phyloP scores from a whole-genome alignment of 345 rosid species.

The Ricinus communis region DNA sequence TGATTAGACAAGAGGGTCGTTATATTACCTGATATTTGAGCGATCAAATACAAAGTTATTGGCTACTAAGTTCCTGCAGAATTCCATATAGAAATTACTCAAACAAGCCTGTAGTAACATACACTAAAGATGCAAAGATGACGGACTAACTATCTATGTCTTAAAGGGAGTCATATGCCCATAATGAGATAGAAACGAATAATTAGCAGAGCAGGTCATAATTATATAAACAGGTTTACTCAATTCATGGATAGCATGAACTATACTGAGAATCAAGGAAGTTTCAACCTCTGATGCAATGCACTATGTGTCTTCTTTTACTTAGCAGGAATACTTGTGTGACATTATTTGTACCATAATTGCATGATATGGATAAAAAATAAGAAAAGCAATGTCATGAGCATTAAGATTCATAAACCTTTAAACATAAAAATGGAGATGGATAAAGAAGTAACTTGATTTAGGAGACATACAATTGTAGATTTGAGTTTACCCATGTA shows the following conservation, averaged over 20 bases:
- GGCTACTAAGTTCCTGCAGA: conserved; percentile 37
- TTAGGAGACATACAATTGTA: conserved; percentile 32
- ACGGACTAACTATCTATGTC: not conserved
- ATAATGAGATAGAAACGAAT: not conserved
- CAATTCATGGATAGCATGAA: not conserved
- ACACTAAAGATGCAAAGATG: not conserved
- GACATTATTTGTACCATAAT: not conserved
- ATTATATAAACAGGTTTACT: not conserved
- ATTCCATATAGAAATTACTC: not conserved
- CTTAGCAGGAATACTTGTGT: not conserved
- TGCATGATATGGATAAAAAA: not conserved
- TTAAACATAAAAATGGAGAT: conserved; percentile 13
- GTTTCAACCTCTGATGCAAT: not conserved
- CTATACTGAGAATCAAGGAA: not conserved
- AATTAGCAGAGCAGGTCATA: not conserved
- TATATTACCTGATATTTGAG: conserved; percentile 27
- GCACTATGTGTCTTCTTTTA: not conserved
- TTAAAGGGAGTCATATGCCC: not conserved
- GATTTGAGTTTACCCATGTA: conserved; percentile 26
- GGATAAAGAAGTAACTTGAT: not conserved
- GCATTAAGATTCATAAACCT: no score
- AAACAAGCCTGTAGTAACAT: not conserved
- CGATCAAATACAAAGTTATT: conserved; percentile 37
- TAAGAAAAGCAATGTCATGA: no score
- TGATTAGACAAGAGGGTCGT: no score